Conservation (phyloP, 176 grass and related monocot genomes). For the Lolium perenne region DNA sequence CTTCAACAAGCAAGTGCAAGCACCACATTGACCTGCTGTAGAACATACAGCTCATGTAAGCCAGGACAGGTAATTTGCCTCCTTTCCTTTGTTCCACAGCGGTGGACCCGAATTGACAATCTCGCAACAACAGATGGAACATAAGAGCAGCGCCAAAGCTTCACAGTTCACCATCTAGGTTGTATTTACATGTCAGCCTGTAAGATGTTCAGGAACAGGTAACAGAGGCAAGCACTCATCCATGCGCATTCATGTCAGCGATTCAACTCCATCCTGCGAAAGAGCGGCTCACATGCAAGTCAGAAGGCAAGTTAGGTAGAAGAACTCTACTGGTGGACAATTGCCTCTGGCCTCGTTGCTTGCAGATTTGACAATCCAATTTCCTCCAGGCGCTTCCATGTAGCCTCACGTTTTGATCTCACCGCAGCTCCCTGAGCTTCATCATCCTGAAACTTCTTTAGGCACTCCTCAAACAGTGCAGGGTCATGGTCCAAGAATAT, state of each 20-base stretch:
- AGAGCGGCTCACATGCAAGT: background rate
- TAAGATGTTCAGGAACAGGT: conserved; percentile 36
- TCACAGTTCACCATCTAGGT: conserved; percentile 19
- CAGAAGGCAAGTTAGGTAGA: conserved; percentile 35
- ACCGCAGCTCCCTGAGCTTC: conserved; percentile 51
- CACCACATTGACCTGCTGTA: background rate
- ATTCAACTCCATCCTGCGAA: conserved; percentile 22
- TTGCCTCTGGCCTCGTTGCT: conserved; percentile 41
- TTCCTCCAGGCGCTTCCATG: conserved; percentile 77
- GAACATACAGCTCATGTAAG: background rate
- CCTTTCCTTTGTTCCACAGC: conserved; percentile 12
- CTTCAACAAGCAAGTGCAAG: conserved; percentile 25
- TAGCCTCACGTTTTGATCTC: conserved; percentile 57
- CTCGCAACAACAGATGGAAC: background rate
- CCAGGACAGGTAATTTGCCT: conserved; percentile 14
- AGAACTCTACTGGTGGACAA: conserved; percentile 20
- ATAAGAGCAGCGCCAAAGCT: conserved; percentile 25
- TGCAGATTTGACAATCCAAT: conserved; percentile 50
- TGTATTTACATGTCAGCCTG: conserved; percentile 46
- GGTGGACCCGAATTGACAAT: conserved; percentile 22
- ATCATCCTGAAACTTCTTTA: conserved; percentile 73
- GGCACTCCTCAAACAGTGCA: conserved; percentile 57
- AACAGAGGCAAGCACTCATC: conserved; percentile 27
- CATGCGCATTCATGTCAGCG: conserved; percentile 45
- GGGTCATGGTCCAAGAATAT: conserved; percentile 68